Conservation (phyloP, 2,329 filamentous ascomycete genomes). For the Cladosporium sp. region DNA sequence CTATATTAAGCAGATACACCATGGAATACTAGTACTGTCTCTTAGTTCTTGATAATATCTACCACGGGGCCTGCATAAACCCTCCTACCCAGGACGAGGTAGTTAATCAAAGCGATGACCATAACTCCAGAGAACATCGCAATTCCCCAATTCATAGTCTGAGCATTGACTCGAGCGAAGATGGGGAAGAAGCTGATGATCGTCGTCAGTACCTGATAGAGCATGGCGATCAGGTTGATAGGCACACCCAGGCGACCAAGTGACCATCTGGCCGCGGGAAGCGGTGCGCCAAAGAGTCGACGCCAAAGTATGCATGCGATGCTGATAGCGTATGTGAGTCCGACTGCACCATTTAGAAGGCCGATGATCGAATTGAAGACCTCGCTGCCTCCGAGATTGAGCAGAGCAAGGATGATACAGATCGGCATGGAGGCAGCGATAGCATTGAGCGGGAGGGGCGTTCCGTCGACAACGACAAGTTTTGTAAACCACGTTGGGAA, state of each 20-base stretch:
- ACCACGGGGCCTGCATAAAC: too few relatives aligned
- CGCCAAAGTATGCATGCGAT: constrained; percentile 33
- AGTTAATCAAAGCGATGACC: too few relatives aligned
- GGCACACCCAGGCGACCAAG: constrained; percentile 26
- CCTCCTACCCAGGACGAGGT: too few relatives aligned
- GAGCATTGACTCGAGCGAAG: constrained; percentile 19
- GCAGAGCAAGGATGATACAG: background rate
- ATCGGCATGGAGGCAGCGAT: constrained; percentile 38
- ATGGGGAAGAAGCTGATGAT: constrained; percentile 28
- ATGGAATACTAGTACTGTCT: too few relatives aligned
- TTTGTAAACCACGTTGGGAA: constrained; percentile 4
- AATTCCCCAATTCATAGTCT: constrained; percentile 25
- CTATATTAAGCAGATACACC: too few relatives aligned
- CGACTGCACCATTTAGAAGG: constrained; percentile 37
- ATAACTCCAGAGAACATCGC: too few relatives aligned
- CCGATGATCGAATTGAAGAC: constrained; percentile 8
- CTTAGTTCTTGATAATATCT: too few relatives aligned
- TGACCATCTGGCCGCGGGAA: constrained; percentile 30
- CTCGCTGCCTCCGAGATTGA: background rate
- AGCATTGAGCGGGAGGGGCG: constrained; percentile 32
- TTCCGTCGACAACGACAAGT: background rate
- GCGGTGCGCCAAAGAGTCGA: constrained; percentile 12
- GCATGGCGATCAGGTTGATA: constrained; percentile 30
- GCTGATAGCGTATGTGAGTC: constrained; percentile 42
- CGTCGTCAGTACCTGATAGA: constrained; percentile 31